Base-by-base conservation (phyloP, 1,284 basidiomycete genomes). In the Volvariella volvacea region DNA sequence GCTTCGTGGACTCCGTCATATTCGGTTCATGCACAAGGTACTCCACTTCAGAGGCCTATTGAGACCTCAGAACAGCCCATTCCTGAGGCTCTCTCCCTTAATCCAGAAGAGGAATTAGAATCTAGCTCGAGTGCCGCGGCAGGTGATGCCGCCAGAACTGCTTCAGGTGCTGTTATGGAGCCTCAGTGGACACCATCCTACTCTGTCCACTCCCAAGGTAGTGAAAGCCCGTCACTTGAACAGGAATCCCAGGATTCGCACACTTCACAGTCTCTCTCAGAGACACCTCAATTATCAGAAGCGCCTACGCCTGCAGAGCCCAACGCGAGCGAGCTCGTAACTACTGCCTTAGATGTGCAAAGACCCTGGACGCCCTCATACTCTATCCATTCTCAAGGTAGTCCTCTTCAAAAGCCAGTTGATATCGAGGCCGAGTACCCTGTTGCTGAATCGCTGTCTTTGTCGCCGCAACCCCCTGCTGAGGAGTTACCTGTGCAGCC, bases 351-450 rank as follows among this genome's bases (percentile, higher is more conserved):
- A 12, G 25, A 28, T 12, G 25, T 12, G 6, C 12, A 6, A 28
- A 28, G 25, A 12, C 25, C 57, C 33, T 58, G 57, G 60, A 51
- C 57, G 2, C 51, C 59, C 16, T 63, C 60, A 1, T 62, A 63
- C 46, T 56, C 58, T 14, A 55, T 61, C 32, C 54, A 53, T 44
- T 50, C 48, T 17, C 61, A 63, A 47, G 61, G 60, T 25, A 63
- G 58, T 32, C 59, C 58, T 6, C 46, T 20, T 36, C n/a, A 16
- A 20, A 20, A 36, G 34, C 19, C 34, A 36, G 34, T 16, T 20
- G 34, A 36, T 8, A 36, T 36, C 19, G 34, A 36, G 8, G 34
- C 14, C 15, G 34, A 36, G n/a, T 6, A 16, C 19, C 34, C 34
- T 36, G 34, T 20, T n/a, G n/a, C 34, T n/a, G 34, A 36, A 28